phyloP scores from a whole-genome alignment of 495 filamentous ascomycete genomes.

The Neurospora sublineolata region DNA sequence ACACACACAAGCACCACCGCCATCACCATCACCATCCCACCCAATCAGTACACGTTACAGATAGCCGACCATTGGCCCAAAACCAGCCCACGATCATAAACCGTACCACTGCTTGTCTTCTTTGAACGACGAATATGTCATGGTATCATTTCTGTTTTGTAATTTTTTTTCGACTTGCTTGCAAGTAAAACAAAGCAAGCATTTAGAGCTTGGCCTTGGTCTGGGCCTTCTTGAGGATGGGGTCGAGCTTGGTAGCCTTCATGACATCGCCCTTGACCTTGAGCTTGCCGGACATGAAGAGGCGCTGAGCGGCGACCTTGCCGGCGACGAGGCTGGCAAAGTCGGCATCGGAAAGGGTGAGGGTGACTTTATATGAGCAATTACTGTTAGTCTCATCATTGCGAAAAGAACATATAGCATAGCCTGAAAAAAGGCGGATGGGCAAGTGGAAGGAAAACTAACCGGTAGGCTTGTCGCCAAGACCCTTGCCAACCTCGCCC shows the following conservation, averaged over 20 bases:
- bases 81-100: neutral
- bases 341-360: constrained; percentile 74
- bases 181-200: neutral
- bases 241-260: constrained; percentile 97
- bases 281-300: constrained; percentile 95
- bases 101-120: neutral
- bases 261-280: constrained; percentile 98
- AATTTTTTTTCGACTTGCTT: neutral
- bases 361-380: constrained; percentile 49
- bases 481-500: constrained; percentile 68
- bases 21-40: neutral
- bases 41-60: neutral
- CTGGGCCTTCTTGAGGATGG: constrained; percentile 80
- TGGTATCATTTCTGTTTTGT: neutral
- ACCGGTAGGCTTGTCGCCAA: constrained; percentile 74
- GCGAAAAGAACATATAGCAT: neutral
- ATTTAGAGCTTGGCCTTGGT: constrained; percentile 72
- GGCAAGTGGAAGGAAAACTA: constrained; percentile 18
- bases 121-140: neutral
- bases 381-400: neutral
- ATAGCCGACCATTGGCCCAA: neutral
- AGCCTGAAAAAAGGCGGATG: neutral
- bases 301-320: constrained; percentile 84
- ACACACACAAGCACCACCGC: neutral
- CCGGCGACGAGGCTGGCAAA: constrained; percentile 72